These are phyloP conservation scores for Oryza rufipogon DNA, from an alignment of 176 grass and related monocot genomes.

Conservation along the genomic window DNA sequence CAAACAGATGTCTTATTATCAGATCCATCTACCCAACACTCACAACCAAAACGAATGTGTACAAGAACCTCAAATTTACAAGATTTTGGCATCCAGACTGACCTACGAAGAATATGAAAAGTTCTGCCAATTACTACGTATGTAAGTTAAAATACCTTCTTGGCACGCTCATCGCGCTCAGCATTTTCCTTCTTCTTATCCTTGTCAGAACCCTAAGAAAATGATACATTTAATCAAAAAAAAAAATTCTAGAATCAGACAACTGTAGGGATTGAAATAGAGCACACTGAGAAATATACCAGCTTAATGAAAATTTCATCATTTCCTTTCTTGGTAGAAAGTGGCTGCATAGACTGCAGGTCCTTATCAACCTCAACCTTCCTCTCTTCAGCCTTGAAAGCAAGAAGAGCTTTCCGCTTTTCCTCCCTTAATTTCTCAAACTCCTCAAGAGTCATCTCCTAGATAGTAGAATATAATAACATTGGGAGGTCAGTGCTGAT, in stretches of 20 bases:
- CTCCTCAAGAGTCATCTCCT: conserved; percentile 96
- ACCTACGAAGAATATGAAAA: not conserved
- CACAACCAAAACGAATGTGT: not conserved
- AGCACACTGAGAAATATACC: conserved; percentile 42
- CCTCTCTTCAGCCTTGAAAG: conserved; percentile 74
- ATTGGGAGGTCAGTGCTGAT: not conserved
- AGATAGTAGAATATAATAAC: conserved; percentile 33
- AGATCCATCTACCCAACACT: not conserved
- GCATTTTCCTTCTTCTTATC: conserved; percentile 86
- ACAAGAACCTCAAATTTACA: not conserved
- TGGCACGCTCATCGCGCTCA: conserved; percentile 80
- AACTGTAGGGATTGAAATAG: not conserved
- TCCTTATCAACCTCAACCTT: conserved; percentile 92
- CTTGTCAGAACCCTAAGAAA: conserved; percentile 71
- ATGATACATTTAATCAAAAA: not conserved
- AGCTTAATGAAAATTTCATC: conserved; percentile 85
- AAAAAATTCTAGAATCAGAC: not conserved
- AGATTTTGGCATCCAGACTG: not conserved
- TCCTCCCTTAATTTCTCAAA: conserved; percentile 90
- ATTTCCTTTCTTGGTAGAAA: conserved; percentile 71
- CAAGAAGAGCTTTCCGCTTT: conserved; percentile 72
- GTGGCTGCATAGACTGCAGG: conserved; percentile 72
- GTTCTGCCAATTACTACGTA: not conserved
- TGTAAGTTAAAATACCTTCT: conserved; percentile 55
- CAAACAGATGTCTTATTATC: not conserved